These are phyloP conservation scores for Fusarium algeriense DNA, from an alignment of 2,329 filamentous ascomycete genomes.

Conservation along the genomic window DNA sequence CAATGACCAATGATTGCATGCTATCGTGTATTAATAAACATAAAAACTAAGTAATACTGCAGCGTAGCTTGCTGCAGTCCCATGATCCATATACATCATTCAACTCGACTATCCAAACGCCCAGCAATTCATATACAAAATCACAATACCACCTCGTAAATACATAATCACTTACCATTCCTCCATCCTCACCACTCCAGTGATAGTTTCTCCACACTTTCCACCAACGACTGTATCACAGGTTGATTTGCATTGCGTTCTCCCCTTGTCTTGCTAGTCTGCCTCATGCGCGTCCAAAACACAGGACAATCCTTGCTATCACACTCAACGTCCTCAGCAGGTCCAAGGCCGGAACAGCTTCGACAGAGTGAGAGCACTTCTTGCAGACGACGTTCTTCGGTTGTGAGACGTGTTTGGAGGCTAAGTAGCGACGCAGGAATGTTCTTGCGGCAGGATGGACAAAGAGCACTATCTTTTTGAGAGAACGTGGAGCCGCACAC, in stretches of 20 bases:
- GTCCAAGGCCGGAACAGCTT: slow-evolving; percentile 80
- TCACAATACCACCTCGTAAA: not conserved
- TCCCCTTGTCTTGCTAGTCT: slow-evolving; percentile 61
- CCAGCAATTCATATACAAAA: slow-evolving; percentile 17
- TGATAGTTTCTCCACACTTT: slow-evolving; percentile 43
- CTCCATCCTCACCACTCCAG: slow-evolving; percentile 52
- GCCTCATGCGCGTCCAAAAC: slow-evolving; percentile 82
- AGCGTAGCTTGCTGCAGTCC: not conserved
- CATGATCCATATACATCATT: not conserved
- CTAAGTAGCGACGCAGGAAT: slow-evolving; percentile 71
- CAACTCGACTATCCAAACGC: slow-evolving; percentile 3
- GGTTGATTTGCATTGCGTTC: slow-evolving; percentile 53
- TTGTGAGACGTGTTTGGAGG: slow-evolving; percentile 72
- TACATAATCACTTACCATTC: not conserved
- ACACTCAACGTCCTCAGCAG: slow-evolving; percentile 83
- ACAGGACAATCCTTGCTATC: slow-evolving; percentile 94
- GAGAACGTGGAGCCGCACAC: slow-evolving; percentile 67
- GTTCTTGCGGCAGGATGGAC: slow-evolving; percentile 66
- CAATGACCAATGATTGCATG: no score
- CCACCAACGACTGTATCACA: slow-evolving; percentile 50
- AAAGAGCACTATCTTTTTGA: slow-evolving; percentile 60
- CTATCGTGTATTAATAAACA: not conserved
- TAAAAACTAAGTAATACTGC: not conserved
- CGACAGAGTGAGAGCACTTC: slow-evolving; percentile 81
- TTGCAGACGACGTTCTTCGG: slow-evolving; percentile 71